Base-by-base conservation (phyloP, 2,329 filamentous ascomycete genomes). In the Neospermospora avenae region DNA sequence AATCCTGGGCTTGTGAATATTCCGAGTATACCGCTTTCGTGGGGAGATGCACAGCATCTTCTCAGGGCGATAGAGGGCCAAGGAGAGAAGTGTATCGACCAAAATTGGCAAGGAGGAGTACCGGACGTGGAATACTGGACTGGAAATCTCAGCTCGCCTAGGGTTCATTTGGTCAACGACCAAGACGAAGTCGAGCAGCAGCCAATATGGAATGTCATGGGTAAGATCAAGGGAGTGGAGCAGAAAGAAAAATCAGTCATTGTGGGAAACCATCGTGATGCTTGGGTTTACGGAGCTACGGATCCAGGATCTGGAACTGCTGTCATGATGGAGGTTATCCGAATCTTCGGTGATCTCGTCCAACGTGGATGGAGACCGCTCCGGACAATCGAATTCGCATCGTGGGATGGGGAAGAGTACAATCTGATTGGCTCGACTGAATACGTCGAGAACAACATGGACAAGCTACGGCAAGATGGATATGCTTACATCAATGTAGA, bases 301-400 rank as follows among this genome's bases (percentile, higher is more conserved):
- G 90, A 95, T 69, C 90, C 95, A 1, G 91, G 92, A 65, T 90
- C 90, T 57, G 95, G 93, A 28, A 96, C 92, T 0, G 93, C 93
- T 4, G 82, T 98, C 42, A 88, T 99, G 81, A 82, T 98, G 57
- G 95, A 99, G 76, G 81, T 98, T 60, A 87, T 90, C 22, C 86
- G 89, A 46, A 86, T 96, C 52, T 90, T 99, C 69, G 91, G 92
- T 42, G 85, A 91, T 64, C 82, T 98, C 16, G 80, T 87, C 22
- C 75, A 80, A 16, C 84, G 86, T 59, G 93, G 93, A 56, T 99
- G 95, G 95, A 84, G 90, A 25, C 95, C 95, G 1, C 80, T 96
- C 16, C 88, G 95, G n/a, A 96, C 91, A 3, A 96, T 99, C 65
- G 90, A 96, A 73, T 98, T 99, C 74, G 92, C 93, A 71, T 96